Base-by-base conservation (phyloP, 148 eudicot genomes). In the Amaranthus hypochondriacus region DNA sequence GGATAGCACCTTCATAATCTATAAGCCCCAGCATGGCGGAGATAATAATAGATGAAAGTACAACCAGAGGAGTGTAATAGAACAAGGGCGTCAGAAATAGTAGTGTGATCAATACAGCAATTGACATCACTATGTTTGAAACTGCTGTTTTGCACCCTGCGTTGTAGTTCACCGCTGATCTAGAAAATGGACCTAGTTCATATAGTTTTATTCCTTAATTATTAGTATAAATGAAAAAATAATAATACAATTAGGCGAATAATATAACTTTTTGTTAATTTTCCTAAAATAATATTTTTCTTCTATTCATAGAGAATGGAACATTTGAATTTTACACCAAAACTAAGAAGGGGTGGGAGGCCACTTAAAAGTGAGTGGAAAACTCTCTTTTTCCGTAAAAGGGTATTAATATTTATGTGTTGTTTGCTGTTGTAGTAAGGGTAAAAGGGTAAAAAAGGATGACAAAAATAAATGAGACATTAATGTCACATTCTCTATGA, bases 131-230 rank as follows among this genome's bases (percentile, higher is more conserved):
- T 43, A 95, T 83, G 87, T 95, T 95, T 7, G 99, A 95, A 8
- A 82, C 90, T 52, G 96, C 97, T 5, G 94, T 95, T 75, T 92
- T 92, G 83, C 99, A 92, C 47, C 99, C 99, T 6, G 99, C 90
- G 62, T 90, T 92, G 86, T 87, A 95, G 84, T 95, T 95, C 73
- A 95, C 99, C 3, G 99, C 99, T 5, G 99, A 87, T 52, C 99
- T 66, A 12, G 97, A 95, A 84, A 95, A 95, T 68, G 99, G 97
- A 58, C 99, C 98, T 91, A 78, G 4, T 4, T 28, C 11, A 47
- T 12, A 6, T 0, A 49, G 9, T 42, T 3, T 49, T 21, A 50
- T 18, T 6, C n/a, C 0, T 63, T 63, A 9, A 9, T 14, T 4
- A 50, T 60, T 49, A 50, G 39, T 72, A 59, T 15, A 8, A 28